phyloP scores from a whole-genome alignment of 768 basidiomycete species.

The Pulveroboletus sp. region DNA sequence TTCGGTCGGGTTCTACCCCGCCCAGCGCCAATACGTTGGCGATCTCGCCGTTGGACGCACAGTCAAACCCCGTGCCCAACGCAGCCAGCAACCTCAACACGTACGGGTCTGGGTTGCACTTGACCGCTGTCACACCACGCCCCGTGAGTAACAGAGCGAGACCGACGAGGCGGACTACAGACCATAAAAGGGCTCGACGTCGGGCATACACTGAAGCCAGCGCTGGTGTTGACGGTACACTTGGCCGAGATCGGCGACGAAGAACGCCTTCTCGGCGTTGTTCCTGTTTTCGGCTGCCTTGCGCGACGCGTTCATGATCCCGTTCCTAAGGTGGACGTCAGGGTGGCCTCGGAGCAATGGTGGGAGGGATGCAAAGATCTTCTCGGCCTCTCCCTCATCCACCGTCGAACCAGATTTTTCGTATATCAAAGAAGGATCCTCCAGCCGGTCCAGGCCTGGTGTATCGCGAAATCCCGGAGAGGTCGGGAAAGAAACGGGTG shows the following conservation, averaged over 20 bases:
- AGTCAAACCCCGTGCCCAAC: constrained; percentile 92
- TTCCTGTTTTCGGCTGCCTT: constrained; percentile 48
- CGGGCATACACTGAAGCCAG: constrained; percentile 73
- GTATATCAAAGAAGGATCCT: constrained; percentile 21
- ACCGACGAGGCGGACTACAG: constrained; percentile 26
- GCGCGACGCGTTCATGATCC: constrained; percentile 62
- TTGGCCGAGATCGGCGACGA: constrained; percentile 88
- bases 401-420: constrained; percentile 48
- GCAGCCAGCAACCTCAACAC: constrained; percentile 87
- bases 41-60: constrained; percentile 94
- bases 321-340: constrained; percentile 68
- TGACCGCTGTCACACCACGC: constrained; percentile 61
- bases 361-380: constrained; percentile 58
- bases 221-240: constrained; percentile 82
- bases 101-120: constrained; percentile 97
- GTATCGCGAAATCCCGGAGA: constrained; percentile 23
- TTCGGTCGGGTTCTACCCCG: constrained; percentile 69
- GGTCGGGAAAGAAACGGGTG: constrained; percentile 28
- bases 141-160: constrained; percentile 25
- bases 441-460: constrained; percentile 9
- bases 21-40: constrained; percentile 68
- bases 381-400: constrained; percentile 34
- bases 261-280: constrained; percentile 92
- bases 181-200: constrained; percentile 95
- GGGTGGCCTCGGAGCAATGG: constrained; percentile 65